Evolutionary conservation across 805 yeast genomes (phyloP), one percentile per base, ranked within the genome.

Genomic region (Ogataea ramenticola): DNA sequence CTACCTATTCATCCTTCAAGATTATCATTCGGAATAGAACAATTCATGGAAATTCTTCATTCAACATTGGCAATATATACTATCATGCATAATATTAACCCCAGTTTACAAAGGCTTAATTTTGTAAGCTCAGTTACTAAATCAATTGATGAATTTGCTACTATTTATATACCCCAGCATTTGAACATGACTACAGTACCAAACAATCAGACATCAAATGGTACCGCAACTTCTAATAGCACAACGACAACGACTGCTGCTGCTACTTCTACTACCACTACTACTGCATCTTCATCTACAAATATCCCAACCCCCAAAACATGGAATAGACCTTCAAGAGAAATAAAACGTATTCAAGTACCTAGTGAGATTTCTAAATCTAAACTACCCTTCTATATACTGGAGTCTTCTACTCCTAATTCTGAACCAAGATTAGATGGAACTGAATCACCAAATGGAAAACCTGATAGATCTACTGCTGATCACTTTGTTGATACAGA

Each of bases 31-130:
- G 59, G 55, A 11, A 33, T 58, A 17, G 65, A 64, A 31, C 54
- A 55, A 39, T 41, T 58, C 10, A 36, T 61, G 4, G 61, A 58
- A 31, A 52, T 64, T 39, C 17, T 49, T 11, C 53, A 58, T 39
- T 53, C 67, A 4, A 47, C 57, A 1, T 46, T 64, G 11, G 58
- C 67, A 4, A 37, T 62, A 10, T 60, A 62, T 49, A 53, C 56
- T 1, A 55, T 62, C 16, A 50, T 59, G 50, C 53, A 55, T 42
- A 59, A 56, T 42, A 34, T 62, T 26, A 51, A 46, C 29, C 66
- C 66, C 1, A 34, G 52, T 17, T 42, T 62, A 20, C 46, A 50
- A 36, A 52, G 48, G 37, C 36, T 52, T 2, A 46, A 48, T 15
- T 36, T 51, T 2, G 38, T 42, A 20, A 46, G 42, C 40, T 41